These are phyloP conservation scores for Penicillium expansum DNA, from an alignment of 2,329 filamentous ascomycete species.

Conservation along the genomic window DNA sequence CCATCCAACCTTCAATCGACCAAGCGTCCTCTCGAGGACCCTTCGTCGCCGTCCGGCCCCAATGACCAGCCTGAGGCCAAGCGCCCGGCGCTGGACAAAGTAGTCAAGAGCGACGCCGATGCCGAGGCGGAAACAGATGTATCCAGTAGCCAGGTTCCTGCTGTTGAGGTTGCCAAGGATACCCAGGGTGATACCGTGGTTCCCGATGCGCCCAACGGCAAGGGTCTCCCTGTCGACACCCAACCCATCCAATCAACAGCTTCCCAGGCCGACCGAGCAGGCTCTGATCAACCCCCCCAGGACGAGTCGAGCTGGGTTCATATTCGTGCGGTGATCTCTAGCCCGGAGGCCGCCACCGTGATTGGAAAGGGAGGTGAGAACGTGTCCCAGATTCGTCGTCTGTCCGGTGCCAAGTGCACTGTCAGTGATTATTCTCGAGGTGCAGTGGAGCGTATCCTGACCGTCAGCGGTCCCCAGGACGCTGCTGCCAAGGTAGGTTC, in stretches of 20 bases:
- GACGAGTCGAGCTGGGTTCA: slow-evolving; percentile 98
- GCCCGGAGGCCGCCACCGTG: slow-evolving; percentile 92
- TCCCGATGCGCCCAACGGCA: slow-evolving; percentile 60
- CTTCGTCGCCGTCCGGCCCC: slow-evolving; percentile 86
- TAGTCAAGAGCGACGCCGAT: slow-evolving; percentile 64
- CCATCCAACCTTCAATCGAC: slow-evolving; percentile 49
- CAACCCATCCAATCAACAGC: slow-evolving; percentile 60
- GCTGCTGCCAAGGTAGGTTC: slow-evolving; percentile 83
- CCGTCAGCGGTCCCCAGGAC: slow-evolving; percentile 93
- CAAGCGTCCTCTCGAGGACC: slow-evolving; percentile 95
- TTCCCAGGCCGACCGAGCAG: slow-evolving; percentile 52
- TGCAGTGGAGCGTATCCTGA: slow-evolving; percentile 94
- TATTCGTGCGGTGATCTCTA: slow-evolving; percentile 94
- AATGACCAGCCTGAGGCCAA: slow-evolving; percentile 96
- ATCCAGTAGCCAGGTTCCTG: slow-evolving; percentile 23
- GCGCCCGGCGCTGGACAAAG: slow-evolving; percentile 91
- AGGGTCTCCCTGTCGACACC: slow-evolving; percentile 50
- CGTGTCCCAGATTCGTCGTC: slow-evolving; percentile 89
- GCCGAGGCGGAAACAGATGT: slow-evolving; percentile 34
- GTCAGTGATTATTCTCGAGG: slow-evolving; percentile 98
- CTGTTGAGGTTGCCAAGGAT: slow-evolving; percentile 25
- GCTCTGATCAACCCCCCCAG: slow-evolving; percentile 54
- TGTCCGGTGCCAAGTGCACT: slow-evolving; percentile 96
- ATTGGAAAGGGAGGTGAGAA: slow-evolving; percentile 99
- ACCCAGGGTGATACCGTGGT: slow-evolving; percentile 67